These are phyloP conservation scores for Earliella scabrosa DNA, from an alignment of 1,284 basidiomycete species.

Conservation along the genomic window DNA sequence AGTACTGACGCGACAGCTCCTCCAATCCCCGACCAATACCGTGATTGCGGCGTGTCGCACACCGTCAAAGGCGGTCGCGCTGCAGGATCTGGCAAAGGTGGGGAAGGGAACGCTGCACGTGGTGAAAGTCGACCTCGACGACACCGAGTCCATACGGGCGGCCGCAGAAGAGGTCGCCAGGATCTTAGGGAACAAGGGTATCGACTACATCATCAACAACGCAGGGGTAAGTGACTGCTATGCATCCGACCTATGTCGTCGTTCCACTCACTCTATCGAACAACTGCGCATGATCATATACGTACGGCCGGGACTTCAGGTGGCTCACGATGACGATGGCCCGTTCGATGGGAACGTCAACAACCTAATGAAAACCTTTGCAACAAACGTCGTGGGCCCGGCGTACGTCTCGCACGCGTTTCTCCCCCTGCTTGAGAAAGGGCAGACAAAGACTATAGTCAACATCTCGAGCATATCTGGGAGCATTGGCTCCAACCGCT, in stretches of 20 bases:
- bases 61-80: constrained; percentile 33
- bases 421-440: constrained; percentile 36
- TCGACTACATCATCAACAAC: background rate
- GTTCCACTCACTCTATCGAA: background rate
- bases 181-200: background rate
- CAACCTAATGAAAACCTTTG: constrained; percentile 24
- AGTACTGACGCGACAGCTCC: constrained; percentile 40
- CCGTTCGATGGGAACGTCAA: constrained; percentile 28
- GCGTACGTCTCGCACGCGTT: constrained; percentile 36
- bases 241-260: too few relatives aligned
- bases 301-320: too few relatives aligned
- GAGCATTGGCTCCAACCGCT: constrained; percentile 33
- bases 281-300: too few relatives aligned
- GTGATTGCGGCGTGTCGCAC: constrained; percentile 43
- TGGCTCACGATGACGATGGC: constrained; percentile 19
- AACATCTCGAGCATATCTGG: constrained; percentile 36
- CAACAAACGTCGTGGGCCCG: constrained; percentile 38
- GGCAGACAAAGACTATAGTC: constrained; percentile 36
- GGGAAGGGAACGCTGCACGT: constrained; percentile 36
- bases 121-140: constrained; percentile 37
- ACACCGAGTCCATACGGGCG: constrained; percentile 30
- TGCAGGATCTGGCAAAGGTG: constrained; percentile 28
- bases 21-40: constrained; percentile 33
- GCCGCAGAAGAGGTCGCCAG: background rate
- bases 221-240: too few relatives aligned